Base-by-base conservation (phyloP, 352 stramenopile species). In the Hyaloperonospora brassicae region DNA sequence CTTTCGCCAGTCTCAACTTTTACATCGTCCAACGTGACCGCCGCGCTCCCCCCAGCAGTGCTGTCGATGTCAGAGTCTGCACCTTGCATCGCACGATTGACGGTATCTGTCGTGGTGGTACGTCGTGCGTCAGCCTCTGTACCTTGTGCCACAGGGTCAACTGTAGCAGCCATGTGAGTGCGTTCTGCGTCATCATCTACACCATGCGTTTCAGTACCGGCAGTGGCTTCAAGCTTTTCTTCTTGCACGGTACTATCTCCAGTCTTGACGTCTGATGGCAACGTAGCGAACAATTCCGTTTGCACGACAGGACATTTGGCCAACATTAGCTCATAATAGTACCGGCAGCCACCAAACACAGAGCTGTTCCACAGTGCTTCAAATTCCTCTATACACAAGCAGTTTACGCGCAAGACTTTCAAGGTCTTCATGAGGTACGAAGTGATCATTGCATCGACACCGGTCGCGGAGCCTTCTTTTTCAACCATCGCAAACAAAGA, bases 301-400 rank as follows among this genome's bases (percentile, higher is more conserved):
- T 64, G 64, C 35, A 73, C 39, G 9, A n/a, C 13, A 44, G 64
- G 46, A 8, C 73, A 86, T 47, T 73, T 75, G 11, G 39, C 25
- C 34, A 90, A 50, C 39, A 90, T 61, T n/a, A 56, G 64, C 45
- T 87, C 74, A 46, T 87, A 90, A 27, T 76, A 77, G 12, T 61
- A 52, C 17, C 73, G 79, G 51, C 77, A 88, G 0, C 57, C 55
- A 47, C 64, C 63, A 55, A 88, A 90, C 3, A 70, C 55, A 27
- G 64, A 39, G 34, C 77, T 87, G 27, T 62, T 43, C 77, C 78
- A 90, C 25, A 90, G 48, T n/a, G 57, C 47, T 57, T 84, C 61
- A 59, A 90, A 90, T 47, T 84, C 70, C 11, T 76, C 61, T 31
- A 87, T 64, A 10, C 70, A 74, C 22, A 53, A 62, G 49, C 76